These are phyloP conservation scores for Rickenella mellea DNA, from an alignment of 768 basidiomycete species.

Conservation along the genomic window DNA sequence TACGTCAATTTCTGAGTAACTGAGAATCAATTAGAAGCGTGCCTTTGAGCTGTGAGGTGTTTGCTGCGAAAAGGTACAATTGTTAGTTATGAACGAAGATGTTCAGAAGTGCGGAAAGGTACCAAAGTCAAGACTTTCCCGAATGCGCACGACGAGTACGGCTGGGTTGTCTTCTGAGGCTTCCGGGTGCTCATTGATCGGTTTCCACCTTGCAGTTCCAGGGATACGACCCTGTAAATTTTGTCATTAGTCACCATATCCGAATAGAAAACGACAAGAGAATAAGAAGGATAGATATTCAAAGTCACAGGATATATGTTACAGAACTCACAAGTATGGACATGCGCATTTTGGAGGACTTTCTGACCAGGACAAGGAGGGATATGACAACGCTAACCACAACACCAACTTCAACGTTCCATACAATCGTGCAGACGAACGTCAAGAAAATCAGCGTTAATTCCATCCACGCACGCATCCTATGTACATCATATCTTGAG, in stretches of 20 bases:
- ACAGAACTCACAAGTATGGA: slow-evolving; percentile 62
- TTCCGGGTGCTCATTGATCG: slow-evolving; percentile 80
- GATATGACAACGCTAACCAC: slow-evolving; percentile 84
- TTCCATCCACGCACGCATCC: slow-evolving; percentile 92
- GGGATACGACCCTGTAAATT: slow-evolving; percentile 67
- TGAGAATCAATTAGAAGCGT: slow-evolving; percentile 6
- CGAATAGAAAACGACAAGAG: not conserved
- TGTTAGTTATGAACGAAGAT: slow-evolving; percentile 2
- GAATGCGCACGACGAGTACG: slow-evolving; percentile 77
- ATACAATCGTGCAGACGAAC: slow-evolving; percentile 78
- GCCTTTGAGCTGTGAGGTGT: slow-evolving; percentile 93
- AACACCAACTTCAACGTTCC: slow-evolving; percentile 89
- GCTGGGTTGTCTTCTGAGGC: slow-evolving; percentile 75
- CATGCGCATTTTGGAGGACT: slow-evolving; percentile 84
- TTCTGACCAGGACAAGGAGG: slow-evolving; percentile 79
- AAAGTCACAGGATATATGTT: not conserved
- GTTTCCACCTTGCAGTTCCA: slow-evolving; percentile 83
- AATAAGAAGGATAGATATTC: not conserved
- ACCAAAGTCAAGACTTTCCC: slow-evolving; percentile 91
- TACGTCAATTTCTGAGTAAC: slow-evolving; percentile 4
- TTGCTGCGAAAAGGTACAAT: slow-evolving; percentile 42
- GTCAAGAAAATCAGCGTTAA: slow-evolving; percentile 80
- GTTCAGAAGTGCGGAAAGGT: slow-evolving; percentile 14
- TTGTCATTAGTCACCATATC: too few species aligned
- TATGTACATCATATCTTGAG: too few species aligned